Percentiles rank a stretch among this genome's conserved stretches.
These are phyloP conservation scores for Lepiota venenata DNA, from an alignment of 768 basidiomycete species.

Conservation along the genomic window DNA sequence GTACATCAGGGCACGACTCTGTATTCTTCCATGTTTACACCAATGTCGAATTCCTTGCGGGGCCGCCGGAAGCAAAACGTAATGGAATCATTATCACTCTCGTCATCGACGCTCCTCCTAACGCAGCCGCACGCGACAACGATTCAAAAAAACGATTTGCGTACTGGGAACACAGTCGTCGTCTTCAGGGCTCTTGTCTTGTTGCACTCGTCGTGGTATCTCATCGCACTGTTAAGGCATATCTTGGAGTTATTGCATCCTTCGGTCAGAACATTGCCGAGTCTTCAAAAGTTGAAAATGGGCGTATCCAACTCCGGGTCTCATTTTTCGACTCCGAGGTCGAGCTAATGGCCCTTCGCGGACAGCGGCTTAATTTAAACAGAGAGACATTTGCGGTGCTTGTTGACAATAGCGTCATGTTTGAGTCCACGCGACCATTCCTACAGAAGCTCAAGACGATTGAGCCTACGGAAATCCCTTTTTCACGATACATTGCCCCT, in stretches of 20 bases:
- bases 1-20: constrained; percentile 38
- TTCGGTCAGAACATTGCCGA: constrained; percentile 41
- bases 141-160: constrained; percentile 32
- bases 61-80: constrained; percentile 39
- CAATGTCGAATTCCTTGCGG: constrained; percentile 41
- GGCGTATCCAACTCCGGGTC: constrained; percentile 43
- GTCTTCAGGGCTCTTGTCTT: constrained; percentile 54
- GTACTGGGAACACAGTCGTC: constrained; percentile 66
- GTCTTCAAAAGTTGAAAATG: constrained; percentile 29
- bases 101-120: constrained; percentile 50
- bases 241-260: constrained; percentile 52
- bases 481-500: constrained; percentile 50
- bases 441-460: constrained; percentile 49
- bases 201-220: constrained; percentile 55
- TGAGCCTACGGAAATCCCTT: constrained; percentile 57
- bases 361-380: constrained; percentile 17
- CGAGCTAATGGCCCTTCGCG: constrained; percentile 41
- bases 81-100: constrained; percentile 49
- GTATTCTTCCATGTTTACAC: constrained; percentile 66
- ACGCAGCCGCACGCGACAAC: constrained; percentile 41
- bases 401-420: constrained; percentile 64
- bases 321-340: constrained; percentile 62
- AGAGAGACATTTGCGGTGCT: constrained; percentile 30
- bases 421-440: constrained; percentile 66
- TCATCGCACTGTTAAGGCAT: constrained; percentile 30